A percentile compares a stretch with the other conserved stretches of the same genome.
Evolutionary conservation across 1,284 basidiomycete species (phyloP).

Genomic region (Hemileia vastatrix): DNA sequence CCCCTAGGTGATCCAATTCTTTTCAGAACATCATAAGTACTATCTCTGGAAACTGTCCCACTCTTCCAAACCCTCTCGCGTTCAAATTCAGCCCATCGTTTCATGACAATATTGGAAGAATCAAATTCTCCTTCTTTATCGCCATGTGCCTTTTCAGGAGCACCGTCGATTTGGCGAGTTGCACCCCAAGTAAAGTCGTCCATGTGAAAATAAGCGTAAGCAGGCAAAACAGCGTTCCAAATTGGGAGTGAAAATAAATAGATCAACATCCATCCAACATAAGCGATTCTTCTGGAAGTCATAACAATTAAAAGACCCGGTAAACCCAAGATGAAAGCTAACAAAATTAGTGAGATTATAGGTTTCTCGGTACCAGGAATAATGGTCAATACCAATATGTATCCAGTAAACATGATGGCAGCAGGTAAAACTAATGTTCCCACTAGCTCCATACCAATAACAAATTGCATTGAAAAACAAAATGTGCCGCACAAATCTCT

Average conservation of each 20-base stretch:
- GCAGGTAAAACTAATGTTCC: conserved; percentile 49
- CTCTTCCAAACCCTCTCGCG: conserved; percentile 85
- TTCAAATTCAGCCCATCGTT: conserved; percentile 98
- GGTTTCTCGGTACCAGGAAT: conserved; percentile 36
- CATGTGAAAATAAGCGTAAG: conserved; percentile 43
- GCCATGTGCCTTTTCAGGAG: conserved; percentile 29
- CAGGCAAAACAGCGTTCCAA: conserved; percentile 47
- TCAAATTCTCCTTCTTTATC: conserved; percentile 83
- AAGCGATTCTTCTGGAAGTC: conserved; percentile 46
- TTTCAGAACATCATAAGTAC: conserved; percentile 52
- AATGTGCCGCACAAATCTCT: conserved; percentile 49
- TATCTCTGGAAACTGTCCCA: conserved; percentile 72
- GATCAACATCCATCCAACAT: conserved; percentile 48
- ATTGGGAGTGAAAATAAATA: conserved; percentile 47
- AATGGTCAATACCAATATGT: conserved; percentile 37
- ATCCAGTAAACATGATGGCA: conserved; percentile 47
- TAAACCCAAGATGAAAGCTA: conserved; percentile 48
- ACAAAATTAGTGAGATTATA: conserved; percentile 35
- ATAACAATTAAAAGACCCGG: conserved; percentile 48
- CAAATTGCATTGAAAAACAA: conserved; percentile 49
- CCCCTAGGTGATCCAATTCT: conserved; percentile 34
- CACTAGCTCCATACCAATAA: conserved; percentile 46
- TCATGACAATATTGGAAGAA: conserved; percentile 93
- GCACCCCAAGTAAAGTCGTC: conserved; percentile 47
- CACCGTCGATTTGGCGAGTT: conserved; percentile 41